Conservation (phyloP, 1,139 yeast species). For the Magnusiomyces suaveolens region DNA sequence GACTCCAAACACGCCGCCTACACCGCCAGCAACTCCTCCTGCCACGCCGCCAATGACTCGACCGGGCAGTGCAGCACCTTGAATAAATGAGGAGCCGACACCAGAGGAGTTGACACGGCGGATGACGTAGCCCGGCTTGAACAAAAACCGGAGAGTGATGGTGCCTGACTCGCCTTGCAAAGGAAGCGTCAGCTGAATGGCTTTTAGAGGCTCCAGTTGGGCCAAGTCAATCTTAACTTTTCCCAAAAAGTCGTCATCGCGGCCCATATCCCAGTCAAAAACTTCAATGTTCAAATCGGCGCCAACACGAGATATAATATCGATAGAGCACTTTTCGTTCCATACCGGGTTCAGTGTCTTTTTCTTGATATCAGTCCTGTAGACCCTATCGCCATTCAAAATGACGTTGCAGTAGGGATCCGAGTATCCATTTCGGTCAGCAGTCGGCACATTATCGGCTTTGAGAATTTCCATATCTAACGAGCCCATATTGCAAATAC, state of each 20-base stretch:
- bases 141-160: slow-evolving; percentile 48
- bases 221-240: slow-evolving; percentile 49
- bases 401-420: slow-evolving; percentile 76
- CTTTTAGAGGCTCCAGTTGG: slow-evolving; percentile 50
- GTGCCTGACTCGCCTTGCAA: slow-evolving; percentile 48
- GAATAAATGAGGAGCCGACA: slow-evolving; percentile 22
- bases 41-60: slow-evolving; percentile 14
- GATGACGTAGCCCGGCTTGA: slow-evolving; percentile 61
- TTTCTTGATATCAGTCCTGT: slow-evolving; percentile 70
- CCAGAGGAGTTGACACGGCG: slow-evolving; percentile 30
- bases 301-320: slow-evolving; percentile 51
- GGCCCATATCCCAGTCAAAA: slow-evolving; percentile 90
- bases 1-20: slow-evolving; percentile 26
- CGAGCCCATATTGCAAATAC: slow-evolving; percentile 66
- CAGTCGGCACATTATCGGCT: slow-evolving; percentile 67
- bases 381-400: slow-evolving; percentile 53
- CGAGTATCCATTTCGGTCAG: slow-evolving; percentile 83
- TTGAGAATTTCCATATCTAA: slow-evolving; percentile 52
- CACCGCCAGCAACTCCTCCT: slow-evolving; percentile 33
- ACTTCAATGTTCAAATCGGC: slow-evolving; percentile 51
- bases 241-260: slow-evolving; percentile 74
- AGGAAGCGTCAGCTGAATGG: slow-evolving; percentile 45
- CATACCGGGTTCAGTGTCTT: slow-evolving; percentile 82
- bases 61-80: slow-evolving; percentile 19
- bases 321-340: slow-evolving; percentile 55